Evolutionary conservation across 1,284 basidiomycete species (phyloP).

Genomic region (Austroboletus rostrupii): DNA sequence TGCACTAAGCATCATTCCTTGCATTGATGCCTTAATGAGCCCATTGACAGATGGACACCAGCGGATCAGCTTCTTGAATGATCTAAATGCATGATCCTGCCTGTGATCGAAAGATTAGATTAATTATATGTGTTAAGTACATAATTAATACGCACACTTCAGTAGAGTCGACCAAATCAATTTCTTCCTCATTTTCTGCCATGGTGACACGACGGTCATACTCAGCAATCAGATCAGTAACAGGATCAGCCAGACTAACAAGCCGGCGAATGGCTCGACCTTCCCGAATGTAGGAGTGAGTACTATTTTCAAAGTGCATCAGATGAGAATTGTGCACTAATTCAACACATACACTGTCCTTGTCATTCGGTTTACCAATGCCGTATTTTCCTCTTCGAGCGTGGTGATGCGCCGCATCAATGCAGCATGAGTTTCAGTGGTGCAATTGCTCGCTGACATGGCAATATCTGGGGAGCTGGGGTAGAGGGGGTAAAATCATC

Average conservation of each 20-base stretch:
- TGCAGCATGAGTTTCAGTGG: too few species aligned
- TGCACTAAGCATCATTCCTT: background rate
- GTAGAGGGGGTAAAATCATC: too few species aligned
- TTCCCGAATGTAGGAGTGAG: background rate
- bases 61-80: conserved; percentile 7
- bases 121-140: too few species aligned
- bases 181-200: background rate
- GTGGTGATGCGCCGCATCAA: conserved; percentile 1
- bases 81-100: conserved; percentile 3
- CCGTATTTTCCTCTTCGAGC: conserved; percentile 4
- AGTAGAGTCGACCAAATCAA: background rate
- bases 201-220: conserved; percentile 3
- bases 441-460: too few species aligned
- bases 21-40: background rate
- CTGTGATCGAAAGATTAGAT: conserved; percentile 1
- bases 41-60: conserved; percentile 9
- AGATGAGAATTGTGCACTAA: background rate
- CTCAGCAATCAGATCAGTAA: conserved; percentile 7
- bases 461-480: too few species aligned
- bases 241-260: conserved; percentile 1
- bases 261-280: conserved; percentile 10
- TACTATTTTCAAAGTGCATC: background rate
- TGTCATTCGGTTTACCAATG: background rate
- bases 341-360: background rate
- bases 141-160: background rate